Evolutionary conservation across 2,329 filamentous ascomycete species (phyloP), one percentile per base, ranked within the genome.

Genomic region (Colletotrichum tropicale): DNA sequence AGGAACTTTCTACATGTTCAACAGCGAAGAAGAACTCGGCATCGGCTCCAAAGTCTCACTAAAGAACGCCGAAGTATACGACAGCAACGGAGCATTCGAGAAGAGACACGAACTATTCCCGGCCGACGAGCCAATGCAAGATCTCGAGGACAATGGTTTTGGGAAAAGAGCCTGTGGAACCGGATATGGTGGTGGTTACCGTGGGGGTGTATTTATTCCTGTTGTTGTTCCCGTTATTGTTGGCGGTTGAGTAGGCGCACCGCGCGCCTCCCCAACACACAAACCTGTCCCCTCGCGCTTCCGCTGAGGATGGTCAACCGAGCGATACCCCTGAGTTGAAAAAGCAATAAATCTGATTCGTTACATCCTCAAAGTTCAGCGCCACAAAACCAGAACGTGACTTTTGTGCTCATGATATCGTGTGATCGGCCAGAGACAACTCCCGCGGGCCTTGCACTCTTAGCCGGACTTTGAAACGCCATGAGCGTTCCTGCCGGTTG

Each of bases 361-460:
- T 21, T 48, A 21, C 18, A 21, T 21, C 18, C 12, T 48, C n/a
- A 0, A 18, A 48, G 1, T 48, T 48, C 43, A 48, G 18, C 10
- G n/a, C 10, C 43, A 48, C n/a, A 21, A 13, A 13, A 0, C 3
- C 18, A n/a, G 3, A 12, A 12, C 1, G 18, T 48, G 38, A 48
- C 43, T 48, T 7, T 1, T 6, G 21, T 21, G 3, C 24, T 24
- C 24, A 4, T 24, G 43, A 21, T 21, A 48, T 43, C 9, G 1
- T 48, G 3, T n/a, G 43, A 48, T 21, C 18, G 3, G 43, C 1
- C 0, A 7, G 3, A 48, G 43, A 48, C 43, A 48, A 0, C 18
- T 3, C 4, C 18, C 6, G 8, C 5, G 1, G 2, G 5, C 38
- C 1, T 48, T 21, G 21, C 43, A 0, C 9, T 48, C 9, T 21